phyloP scores from a whole-genome alignment of 164 flowering plant genomes.

The Macadamia tetraphylla region DNA sequence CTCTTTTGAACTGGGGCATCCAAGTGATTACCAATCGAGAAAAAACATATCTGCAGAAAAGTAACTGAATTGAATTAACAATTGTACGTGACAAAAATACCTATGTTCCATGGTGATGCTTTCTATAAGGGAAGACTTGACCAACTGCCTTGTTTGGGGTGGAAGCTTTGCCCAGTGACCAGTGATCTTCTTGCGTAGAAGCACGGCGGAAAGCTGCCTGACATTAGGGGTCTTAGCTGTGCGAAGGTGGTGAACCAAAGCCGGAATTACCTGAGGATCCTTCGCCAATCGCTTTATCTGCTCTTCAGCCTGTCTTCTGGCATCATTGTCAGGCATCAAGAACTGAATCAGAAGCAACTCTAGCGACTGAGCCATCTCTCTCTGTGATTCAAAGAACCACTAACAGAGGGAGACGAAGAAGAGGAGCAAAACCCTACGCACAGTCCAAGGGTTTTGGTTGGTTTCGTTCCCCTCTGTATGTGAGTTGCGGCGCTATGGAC shows the following conservation, averaged over 20 bases:
- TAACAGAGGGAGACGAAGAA: not conserved
- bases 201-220: slow-evolving; percentile 90
- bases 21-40: too few species aligned
- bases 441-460: not conserved
- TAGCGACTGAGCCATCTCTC: slow-evolving; percentile 80
- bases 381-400: not conserved
- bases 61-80: not conserved
- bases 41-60: not conserved
- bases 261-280: slow-evolving; percentile 92
- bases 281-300: slow-evolving; percentile 86
- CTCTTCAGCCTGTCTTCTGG: slow-evolving; percentile 91
- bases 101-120: slow-evolving; percentile 92
- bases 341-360: slow-evolving; percentile 85
- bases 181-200: slow-evolving; percentile 94
- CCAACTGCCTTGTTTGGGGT: slow-evolving; percentile 51
- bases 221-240: slow-evolving; percentile 96
- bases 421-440: slow-evolving; percentile 1
- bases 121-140: slow-evolving; percentile 76
- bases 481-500: not conserved
- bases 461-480: not conserved
- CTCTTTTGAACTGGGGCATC: too few species aligned
- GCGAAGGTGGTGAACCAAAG: slow-evolving; percentile 83
- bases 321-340: slow-evolving; percentile 96
- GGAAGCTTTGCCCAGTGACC: slow-evolving; percentile 95
- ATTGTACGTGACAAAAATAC: slow-evolving; percentile 15